Evolutionary conservation across 2,329 filamentous ascomycete genomes (phyloP), one percentile per base, ranked within the genome.

Genomic region (Venturia effusa): DNA sequence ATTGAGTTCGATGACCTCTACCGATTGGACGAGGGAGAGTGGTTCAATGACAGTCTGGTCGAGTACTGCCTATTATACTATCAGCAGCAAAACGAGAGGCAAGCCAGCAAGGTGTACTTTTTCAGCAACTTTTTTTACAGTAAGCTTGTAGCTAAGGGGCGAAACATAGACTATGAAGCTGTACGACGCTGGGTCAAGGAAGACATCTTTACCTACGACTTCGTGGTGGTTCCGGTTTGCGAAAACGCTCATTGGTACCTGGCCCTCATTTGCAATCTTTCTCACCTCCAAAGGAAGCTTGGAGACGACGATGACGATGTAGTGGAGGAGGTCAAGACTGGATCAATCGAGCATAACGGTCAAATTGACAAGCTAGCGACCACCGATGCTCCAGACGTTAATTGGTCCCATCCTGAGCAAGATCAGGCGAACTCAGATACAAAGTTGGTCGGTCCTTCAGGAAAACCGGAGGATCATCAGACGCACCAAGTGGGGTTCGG

Each of bases 101-200:
- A 37, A 40, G 55, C 30, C n/a, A 37, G 17, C 13, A 59, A 65
- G 32, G 85, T 96, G 3, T 90, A 95, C 72, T 89, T 96, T 68
- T 93, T 96, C 78, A 97, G 92, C 72, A 94, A 90, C 0, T 96
- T 91, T 75, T 97, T 97, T 75, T 97, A 89, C 71, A 85, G 88
- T 24, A 88, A 87, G 59, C 83, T 70, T 0, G 67, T 75, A 8
- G 74, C 76, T 19, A 80, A 80, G 64, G 79, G 84, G 41, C 74
- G 78, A 60, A 76, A 74, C 0, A 88, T 96, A 75, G 92, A 96
- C 70, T 97, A 96, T 71, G 84, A 89, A 32, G 88, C 86, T 4
- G 92, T 99, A 64, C 86, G 88, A 72, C 84, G 85, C 54, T 99
- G 94, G 94, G 82, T 88, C 40, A 90, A 87, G 68, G 82, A 93